Evolutionary conservation across 1,139 yeast genomes (phyloP).

Genomic region (Geotrichum candidum): DNA sequence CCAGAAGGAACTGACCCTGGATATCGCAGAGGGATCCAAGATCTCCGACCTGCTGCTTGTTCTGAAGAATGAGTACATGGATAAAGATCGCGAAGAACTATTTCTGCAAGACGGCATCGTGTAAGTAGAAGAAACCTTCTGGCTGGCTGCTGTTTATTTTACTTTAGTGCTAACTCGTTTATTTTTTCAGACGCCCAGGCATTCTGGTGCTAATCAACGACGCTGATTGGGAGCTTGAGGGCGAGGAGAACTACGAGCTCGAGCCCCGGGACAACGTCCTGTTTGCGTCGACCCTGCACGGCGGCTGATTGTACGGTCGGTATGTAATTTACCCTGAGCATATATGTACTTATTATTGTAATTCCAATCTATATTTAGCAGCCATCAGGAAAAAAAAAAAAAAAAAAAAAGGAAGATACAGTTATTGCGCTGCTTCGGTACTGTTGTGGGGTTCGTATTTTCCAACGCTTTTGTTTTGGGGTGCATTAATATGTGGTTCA

Average conservation of each 20-base stretch:
- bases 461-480: no score
- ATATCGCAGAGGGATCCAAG: constrained; percentile 42
- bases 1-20: constrained; percentile 45
- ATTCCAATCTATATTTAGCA: background rate
- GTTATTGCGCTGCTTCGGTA: no score
- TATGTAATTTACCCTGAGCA: background rate
- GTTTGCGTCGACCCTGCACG: constrained; percentile 90
- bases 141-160: background rate
- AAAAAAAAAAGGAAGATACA: no score
- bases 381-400: no score
- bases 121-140: constrained; percentile 21
- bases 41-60: constrained; percentile 53
- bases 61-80: constrained; percentile 47
- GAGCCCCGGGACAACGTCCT: constrained; percentile 73
- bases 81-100: constrained; percentile 58
- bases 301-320: constrained; percentile 52
- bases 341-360: background rate
- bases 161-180: background rate
- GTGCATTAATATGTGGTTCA: no score
- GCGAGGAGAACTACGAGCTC: constrained; percentile 70
- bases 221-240: constrained; percentile 96
- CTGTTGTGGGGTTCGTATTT: no score
- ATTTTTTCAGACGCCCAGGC: constrained; percentile 64
- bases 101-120: constrained; percentile 70
- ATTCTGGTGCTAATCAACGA: constrained; percentile 87